A percentile compares a stretch with the other conserved stretches of the same genome.
phyloP scores from a whole-genome alignment of 345 rosid genomes.

The Hypericum androsaemum region DNA sequence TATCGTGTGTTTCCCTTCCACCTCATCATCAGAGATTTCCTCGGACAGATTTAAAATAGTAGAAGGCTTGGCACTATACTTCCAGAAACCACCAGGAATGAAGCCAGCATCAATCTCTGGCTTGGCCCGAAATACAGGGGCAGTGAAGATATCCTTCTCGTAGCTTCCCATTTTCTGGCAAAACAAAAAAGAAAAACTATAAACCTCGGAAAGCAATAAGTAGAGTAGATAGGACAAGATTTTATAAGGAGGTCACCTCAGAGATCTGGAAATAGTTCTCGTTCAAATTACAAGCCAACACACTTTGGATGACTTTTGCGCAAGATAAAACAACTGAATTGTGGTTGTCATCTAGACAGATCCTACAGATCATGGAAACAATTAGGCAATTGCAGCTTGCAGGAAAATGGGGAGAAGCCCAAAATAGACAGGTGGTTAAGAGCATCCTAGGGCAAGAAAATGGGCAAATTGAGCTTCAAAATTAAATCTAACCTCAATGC shows the following conservation, averaged over 20 bases:
- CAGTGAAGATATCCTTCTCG: conserved; percentile 45
- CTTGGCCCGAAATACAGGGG: conserved; percentile 76
- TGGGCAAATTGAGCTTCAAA: conserved; percentile 2
- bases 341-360: conserved; percentile 86
- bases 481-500: conserved; percentile 51
- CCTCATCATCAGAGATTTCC: conserved; percentile 40
- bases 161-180: conserved; percentile 42
- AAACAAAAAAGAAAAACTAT: conserved; percentile 9
- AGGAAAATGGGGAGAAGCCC: conserved; percentile 3
- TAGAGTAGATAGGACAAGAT: neutral
- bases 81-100: conserved; percentile 83
- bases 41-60: conserved; percentile 43
- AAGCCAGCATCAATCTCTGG: conserved; percentile 67
- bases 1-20: conserved; percentile 56
- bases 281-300: conserved; percentile 59
- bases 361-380: conserved; percentile 37
- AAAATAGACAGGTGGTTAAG: conserved; percentile 4
- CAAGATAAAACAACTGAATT: conserved; percentile 64
- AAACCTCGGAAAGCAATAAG: conserved; percentile 7
- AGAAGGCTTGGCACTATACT: conserved; percentile 83
- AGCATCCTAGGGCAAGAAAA: conserved; percentile 6
- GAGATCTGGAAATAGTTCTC: conserved; percentile 48
- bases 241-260: conserved; percentile 46
- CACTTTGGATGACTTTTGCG: conserved; percentile 51
- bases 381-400: conserved; percentile 1